Base-by-base conservation (phyloP, 495 filamentous ascomycete genomes). In the Neurospora sp. region DNA sequence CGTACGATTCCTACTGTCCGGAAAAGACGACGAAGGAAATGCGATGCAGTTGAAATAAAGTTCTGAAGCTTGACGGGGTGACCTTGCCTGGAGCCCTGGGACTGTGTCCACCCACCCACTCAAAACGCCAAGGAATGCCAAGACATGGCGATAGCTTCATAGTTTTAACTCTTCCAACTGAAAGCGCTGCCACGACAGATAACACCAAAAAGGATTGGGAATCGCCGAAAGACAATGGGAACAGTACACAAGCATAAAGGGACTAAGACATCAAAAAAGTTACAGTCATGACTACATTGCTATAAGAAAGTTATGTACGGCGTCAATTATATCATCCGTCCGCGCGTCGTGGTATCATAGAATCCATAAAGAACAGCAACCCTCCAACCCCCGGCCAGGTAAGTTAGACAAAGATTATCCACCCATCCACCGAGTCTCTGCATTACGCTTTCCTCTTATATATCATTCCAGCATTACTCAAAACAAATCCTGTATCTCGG, bases 11-110 rank as follows among this genome's bases (percentile, higher is more conserved):
- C n/a, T n/a, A n/a, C n/a, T n/a, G n/a, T n/a, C n/a, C 24, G 24
- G 24, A 28, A 28, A 28, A 28, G 37, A 39, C 0, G 8, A 11
- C 38, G 38, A 39, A 39, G 10, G 7, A 39, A 39, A 11, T 0
- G 38, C 24, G 24, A 59, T 59, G n/a, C n/a, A n/a, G n/a, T n/a
- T n/a, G n/a, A n/a, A n/a, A n/a, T n/a, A n/a, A n/a, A n/a, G n/a
- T n/a, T n/a, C n/a, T n/a, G n/a, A 59, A 59, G 2, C 2, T 59
- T 31, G 24, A 59, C 21, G 48, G 48, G 48, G 48, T 28, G 81
- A 93, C 66, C 90, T 81, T 9, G 91, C 91, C 74, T 92, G 83
- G 5, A 78, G 77, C 37, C 82, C 74, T 72, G 84, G 83, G 45
- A 92, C 87, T 71, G 84, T 87, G 76, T 93, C 48, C 48, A 59